Conservation (phyloP, 2,329 filamentous ascomycete genomes). For the Diaporthe sp. region DNA sequence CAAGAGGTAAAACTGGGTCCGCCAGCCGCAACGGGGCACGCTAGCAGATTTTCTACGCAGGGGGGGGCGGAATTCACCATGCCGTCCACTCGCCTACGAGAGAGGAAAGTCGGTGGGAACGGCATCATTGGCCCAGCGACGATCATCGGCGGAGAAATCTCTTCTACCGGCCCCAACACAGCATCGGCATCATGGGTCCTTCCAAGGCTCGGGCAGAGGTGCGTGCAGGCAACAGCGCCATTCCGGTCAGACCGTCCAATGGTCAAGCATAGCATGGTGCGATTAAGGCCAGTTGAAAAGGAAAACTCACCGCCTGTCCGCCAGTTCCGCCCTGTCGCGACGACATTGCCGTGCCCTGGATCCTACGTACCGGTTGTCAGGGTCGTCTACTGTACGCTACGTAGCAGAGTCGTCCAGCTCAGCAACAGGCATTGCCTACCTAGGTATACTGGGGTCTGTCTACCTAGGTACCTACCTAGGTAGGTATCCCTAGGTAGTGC, state of each 20-base stretch:
- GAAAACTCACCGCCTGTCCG: constrained; percentile 15
- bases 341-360: not conserved
- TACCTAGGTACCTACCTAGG: too few species aligned
- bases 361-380: not conserved
- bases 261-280: not conserved
- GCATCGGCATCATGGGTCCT: not conserved
- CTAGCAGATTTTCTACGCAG: too few species aligned
- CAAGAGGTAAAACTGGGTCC: too few species aligned
- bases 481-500: too few species aligned
- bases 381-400: not conserved
- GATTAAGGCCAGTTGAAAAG: not conserved
- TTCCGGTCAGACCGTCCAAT: not conserved
- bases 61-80: too few species aligned
- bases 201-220: not conserved
- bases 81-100: not conserved
- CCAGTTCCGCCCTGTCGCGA: not conserved
- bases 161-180: constrained; percentile 3
- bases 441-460: not conserved
- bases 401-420: not conserved
- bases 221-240: not conserved
- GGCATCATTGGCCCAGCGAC: not conserved
- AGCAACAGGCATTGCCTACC: not conserved
- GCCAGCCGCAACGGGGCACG: too few species aligned
- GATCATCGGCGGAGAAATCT: constrained; percentile 23
- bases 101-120: constrained; percentile 18